phyloP scores from a whole-genome alignment of 129 eudicot species.

The Artemisia annua region DNA sequence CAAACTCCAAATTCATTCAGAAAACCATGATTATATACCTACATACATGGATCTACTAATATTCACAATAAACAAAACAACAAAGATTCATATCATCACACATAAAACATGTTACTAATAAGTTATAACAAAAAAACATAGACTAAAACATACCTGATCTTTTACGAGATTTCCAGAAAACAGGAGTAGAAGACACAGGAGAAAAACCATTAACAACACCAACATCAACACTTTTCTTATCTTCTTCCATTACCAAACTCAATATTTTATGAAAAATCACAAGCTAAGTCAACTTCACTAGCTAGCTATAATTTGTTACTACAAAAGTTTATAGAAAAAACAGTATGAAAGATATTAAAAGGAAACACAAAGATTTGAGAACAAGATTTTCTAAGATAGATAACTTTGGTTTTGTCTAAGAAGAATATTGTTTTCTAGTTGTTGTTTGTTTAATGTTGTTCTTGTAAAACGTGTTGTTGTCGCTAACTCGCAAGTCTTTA shows the following conservation, averaged over 20 bases:
- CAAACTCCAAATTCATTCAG: neutral
- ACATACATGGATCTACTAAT: slow-evolving; percentile 5
- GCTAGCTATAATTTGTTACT: too few species aligned
- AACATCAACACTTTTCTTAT: slow-evolving; percentile 12
- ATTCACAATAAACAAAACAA: neutral
- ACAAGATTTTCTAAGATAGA: neutral
- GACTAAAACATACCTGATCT: slow-evolving; percentile 46
- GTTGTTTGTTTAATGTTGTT: neutral
- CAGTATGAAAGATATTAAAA: too few species aligned
- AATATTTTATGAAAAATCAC: slow-evolving; percentile 1
- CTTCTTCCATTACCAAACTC: slow-evolving; percentile 36
- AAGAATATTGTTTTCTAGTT: neutral
- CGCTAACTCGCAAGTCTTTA: slow-evolving; percentile 26
- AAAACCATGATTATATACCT: neutral
- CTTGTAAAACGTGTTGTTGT: slow-evolving; percentile 31
- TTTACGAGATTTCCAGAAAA: slow-evolving; percentile 82
- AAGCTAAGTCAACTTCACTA: neutral
- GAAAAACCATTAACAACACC: slow-evolving; percentile 65
- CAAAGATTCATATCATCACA: neutral
- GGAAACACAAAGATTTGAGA: too few species aligned
- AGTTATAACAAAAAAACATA: neutral
- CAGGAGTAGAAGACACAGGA: slow-evolving; percentile 68
- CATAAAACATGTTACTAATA: neutral
- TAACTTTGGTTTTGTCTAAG: slow-evolving; percentile 8
- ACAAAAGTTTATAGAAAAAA: too few species aligned